Base-by-base conservation (phyloP, 1,284 basidiomycete species). In the Naganishia liquefaciens region DNA sequence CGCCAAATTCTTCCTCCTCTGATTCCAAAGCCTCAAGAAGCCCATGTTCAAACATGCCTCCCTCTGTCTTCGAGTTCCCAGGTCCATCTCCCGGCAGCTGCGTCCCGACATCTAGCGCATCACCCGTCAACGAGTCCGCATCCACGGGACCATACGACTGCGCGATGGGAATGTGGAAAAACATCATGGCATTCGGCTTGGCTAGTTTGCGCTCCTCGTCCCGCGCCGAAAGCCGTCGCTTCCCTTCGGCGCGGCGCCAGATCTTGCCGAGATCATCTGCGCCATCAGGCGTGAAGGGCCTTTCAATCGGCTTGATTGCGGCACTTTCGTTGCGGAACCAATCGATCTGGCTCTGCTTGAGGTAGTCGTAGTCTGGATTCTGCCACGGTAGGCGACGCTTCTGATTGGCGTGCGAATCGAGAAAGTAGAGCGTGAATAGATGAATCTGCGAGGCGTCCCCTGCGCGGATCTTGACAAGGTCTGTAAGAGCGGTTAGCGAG, bases 121-220 rank as follows among this genome's bases (percentile, higher is more conserved):
- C 78, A 3, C 84, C 84, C 0, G 84, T 87, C 49, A 75, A 73
- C 2, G 82, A 79, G 70, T 89, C 84, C 6, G 74, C 77, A 63
- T 70, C 66, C 15, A 67, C 63, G 0, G 62, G 55, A 27, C 37
- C 44, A 46, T 68, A 75, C 0, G 75, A 70, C 52, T 85, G 89
- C n/a, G 77, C 91, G 82, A 95, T 73, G 49, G 93, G 93, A 61
- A 96, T 95, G 72, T 96, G 93, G 86, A 94, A 95, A 81, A 93
- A 95, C 88, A 92, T 90, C 70, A 94, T 77, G 0, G 91, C 93
- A 72, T 94, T 94, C 1, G 92, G 92, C 76, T 93, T 94, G 4
- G 89, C 90, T 0, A 93, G 81, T 61, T 83, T 84, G 50, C 78
- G 81, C 0, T 63, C 82, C 84, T 28, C 57, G 13, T 65, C 44